Conservation (phyloP, 2,329 filamentous ascomycete genomes). For the Penicillium janthinellum region DNA sequence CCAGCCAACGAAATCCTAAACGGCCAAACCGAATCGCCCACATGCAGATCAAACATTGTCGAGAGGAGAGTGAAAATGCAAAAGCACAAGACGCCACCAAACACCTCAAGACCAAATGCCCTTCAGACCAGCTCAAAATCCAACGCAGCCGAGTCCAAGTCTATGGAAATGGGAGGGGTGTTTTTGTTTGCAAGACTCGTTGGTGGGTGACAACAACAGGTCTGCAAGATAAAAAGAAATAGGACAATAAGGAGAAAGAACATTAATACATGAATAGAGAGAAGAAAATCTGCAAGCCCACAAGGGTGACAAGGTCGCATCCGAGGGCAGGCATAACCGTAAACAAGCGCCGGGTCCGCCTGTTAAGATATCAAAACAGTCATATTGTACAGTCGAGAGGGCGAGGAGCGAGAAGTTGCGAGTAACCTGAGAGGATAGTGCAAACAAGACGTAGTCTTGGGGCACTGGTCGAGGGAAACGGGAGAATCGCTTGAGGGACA, state of each 20-base stretch:
- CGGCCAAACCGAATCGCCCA: constrained; percentile 9
- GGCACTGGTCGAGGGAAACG: background rate
- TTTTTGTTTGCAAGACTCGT: constrained; percentile 6
- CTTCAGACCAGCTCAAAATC: constrained; percentile 25
- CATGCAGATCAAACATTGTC: constrained; percentile 26
- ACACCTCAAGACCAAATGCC: constrained; percentile 29
- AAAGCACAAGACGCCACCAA: constrained; percentile 26
- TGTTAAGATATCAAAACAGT: constrained; percentile 40
- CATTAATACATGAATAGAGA: constrained; percentile 31
- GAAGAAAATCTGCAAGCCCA: constrained; percentile 16
- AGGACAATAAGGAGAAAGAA: constrained; percentile 15
- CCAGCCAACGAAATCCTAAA: constrained; percentile 12
- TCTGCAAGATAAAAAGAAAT: constrained; percentile 9
- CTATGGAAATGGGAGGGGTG: constrained; percentile 19
- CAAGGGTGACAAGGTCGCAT: constrained; percentile 19
- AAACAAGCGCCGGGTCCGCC: constrained; percentile 37
- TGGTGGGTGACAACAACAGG: constrained; percentile 3
- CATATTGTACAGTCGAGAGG: constrained; percentile 44
- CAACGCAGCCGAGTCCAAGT: constrained; percentile 20
- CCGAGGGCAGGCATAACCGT: constrained; percentile 32
- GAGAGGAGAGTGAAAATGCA: constrained; percentile 36
- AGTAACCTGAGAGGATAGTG: constrained; percentile 19
- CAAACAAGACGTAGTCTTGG: constrained; percentile 20
- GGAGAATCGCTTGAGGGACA: constrained; percentile 1
- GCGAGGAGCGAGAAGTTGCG: constrained; percentile 32